Percentiles rank a stretch among this genome's conserved stretches.
These are phyloP conservation scores for Myxozyma melibiosi DNA, from an alignment of 805 yeast species.

Conservation along the genomic window DNA sequence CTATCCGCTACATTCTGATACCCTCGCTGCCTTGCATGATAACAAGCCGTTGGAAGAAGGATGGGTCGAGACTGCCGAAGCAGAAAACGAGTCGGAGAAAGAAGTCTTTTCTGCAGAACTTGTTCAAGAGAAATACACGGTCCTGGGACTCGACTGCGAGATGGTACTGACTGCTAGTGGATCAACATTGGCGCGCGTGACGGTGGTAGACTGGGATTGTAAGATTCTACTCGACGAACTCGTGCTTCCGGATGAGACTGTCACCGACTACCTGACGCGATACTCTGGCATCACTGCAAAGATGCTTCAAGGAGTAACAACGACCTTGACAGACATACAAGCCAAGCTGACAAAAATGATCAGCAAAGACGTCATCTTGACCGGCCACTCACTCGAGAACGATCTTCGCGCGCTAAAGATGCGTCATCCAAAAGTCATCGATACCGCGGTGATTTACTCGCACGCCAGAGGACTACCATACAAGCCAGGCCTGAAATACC, in stretches of 20 bases:
- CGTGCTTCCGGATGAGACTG: constrained; percentile 75
- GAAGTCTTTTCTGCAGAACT: constrained; percentile 1
- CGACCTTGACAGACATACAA: constrained; percentile 70
- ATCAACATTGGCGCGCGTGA: constrained; percentile 72
- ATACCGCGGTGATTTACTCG: constrained; percentile 71
- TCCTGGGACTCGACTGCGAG: constrained; percentile 90
- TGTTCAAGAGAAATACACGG: constrained; percentile 20
- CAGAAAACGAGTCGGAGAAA: constrained; percentile 43
- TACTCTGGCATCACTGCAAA: constrained; percentile 88
- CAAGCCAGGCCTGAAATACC: constrained; percentile 73
- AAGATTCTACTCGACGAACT: constrained; percentile 64
- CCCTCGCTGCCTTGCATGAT: constrained; percentile 19
- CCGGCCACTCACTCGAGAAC: constrained; percentile 89
- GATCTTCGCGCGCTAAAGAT: constrained; percentile 73
- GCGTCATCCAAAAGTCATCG: constrained; percentile 74
- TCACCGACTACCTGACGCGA: constrained; percentile 76
- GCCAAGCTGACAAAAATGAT: constrained; percentile 52
- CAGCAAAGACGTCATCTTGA: constrained; percentile 60
- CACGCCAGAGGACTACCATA: constrained; percentile 83
- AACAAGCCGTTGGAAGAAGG: constrained; percentile 37
- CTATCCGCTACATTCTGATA: constrained; percentile 63
- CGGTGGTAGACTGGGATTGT: constrained; percentile 56
- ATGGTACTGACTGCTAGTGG: constrained; percentile 74
- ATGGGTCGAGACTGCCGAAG: constrained; percentile 57
- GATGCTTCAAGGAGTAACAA: constrained; percentile 60